Evolutionary conservation across 306 rosid genomes (phyloP).

Genomic region (Cicer yamashitae): DNA sequence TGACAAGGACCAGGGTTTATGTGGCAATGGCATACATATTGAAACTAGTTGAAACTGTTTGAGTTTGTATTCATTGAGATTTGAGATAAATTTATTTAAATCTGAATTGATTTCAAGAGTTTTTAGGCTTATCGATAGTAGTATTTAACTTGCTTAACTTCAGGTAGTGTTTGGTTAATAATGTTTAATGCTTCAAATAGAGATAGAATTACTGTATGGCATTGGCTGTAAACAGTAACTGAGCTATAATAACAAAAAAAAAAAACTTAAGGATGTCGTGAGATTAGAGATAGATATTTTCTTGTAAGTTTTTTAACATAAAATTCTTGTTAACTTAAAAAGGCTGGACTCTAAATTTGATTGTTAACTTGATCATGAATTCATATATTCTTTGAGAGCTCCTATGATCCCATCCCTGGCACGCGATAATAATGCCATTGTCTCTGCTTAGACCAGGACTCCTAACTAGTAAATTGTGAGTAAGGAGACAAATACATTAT

Average conservation of each 20-base stretch:
- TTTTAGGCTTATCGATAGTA: neutral
- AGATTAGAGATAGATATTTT: neutral
- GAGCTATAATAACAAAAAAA: neutral
- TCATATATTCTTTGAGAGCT: neutral
- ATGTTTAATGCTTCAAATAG: neutral
- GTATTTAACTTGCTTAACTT: neutral
- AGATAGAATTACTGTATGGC: neutral
- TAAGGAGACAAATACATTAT: neutral
- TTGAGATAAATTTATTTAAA: neutral
- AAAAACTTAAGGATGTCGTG: neutral
- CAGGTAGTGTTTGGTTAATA: neutral
- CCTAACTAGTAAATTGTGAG: neutral
- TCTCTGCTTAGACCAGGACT: constrained; percentile 1
- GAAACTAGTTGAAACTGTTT: constrained; percentile 3
- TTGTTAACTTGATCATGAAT: neutral
- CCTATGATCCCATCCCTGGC: neutral
- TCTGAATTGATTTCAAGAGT: neutral
- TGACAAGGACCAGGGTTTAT: constrained; percentile 1
- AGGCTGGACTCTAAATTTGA: neutral
- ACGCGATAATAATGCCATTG: neutral
- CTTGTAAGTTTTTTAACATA: neutral
- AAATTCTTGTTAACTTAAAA: neutral
- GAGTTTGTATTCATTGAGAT: too few species aligned
- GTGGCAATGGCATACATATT: neutral
- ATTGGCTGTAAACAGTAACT: neutral